These are phyloP conservation scores for Davidsoniella virescens DNA, from an alignment of 2,329 filamentous ascomycete species.

Conservation along the genomic window DNA sequence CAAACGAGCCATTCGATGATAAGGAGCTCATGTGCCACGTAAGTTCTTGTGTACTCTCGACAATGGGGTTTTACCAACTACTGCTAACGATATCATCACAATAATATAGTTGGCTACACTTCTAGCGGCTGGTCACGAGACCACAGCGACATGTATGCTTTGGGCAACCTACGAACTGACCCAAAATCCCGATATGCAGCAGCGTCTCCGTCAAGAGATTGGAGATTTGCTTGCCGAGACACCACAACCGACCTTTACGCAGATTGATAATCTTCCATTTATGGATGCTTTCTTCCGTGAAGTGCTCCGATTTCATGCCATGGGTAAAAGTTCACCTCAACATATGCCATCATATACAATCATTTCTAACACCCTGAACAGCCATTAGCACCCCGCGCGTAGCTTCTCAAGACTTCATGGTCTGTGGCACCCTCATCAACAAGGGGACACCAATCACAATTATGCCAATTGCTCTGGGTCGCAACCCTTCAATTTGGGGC, in stretches of 20 bases:
- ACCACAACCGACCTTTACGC: slow-evolving; percentile 13
- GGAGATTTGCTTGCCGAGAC: slow-evolving; percentile 14
- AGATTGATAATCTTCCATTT: slow-evolving; percentile 21
- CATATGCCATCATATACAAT: not conserved
- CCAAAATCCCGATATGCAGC: slow-evolving; percentile 22
- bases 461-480: slow-evolving; percentile 22
- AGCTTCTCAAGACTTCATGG: slow-evolving; percentile 19
- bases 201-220: slow-evolving; percentile 24
- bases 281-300: slow-evolving; percentile 29
- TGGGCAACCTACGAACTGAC: slow-evolving; percentile 27
- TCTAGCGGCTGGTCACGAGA: slow-evolving; percentile 29
- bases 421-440: slow-evolving; percentile 22
- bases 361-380: slow-evolving; percentile 10
- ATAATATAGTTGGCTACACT: slow-evolving; percentile 28
- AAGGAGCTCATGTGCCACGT: slow-evolving; percentile 16
- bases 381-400: slow-evolving; percentile 21
- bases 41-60: not conserved
- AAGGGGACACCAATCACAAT: slow-evolving; percentile 23
- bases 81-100: slow-evolving; percentile 17
- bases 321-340: slow-evolving; percentile 14
- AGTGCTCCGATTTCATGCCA: slow-evolving; percentile 25
- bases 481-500: slow-evolving; percentile 24
- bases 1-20: slow-evolving; percentile 16
- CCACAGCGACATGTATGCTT: slow-evolving; percentile 25
- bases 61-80: not conserved